A percentile compares a stretch with the other conserved stretches of the same genome.
These are phyloP conservation scores for Coemansia sp. DNA, from an alignment of 192 early-diverging fungal species.

Conservation along the genomic window DNA sequence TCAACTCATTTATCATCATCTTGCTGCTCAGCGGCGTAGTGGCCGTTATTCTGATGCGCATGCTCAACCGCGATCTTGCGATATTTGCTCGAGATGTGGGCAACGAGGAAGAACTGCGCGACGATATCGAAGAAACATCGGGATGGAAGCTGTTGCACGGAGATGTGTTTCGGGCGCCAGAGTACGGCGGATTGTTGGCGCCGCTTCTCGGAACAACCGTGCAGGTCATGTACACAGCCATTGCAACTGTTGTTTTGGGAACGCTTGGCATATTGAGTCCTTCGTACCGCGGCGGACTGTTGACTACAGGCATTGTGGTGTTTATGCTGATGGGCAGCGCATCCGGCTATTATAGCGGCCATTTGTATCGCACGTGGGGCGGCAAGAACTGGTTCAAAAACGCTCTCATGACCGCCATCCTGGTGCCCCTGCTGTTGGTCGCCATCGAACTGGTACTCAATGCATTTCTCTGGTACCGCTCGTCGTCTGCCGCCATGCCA, in stretches of 20 bases:
- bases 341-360: slow-evolving; percentile 69
- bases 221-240: slow-evolving; percentile 62
- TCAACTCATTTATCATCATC: slow-evolving; percentile 68
- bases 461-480: slow-evolving; percentile 79
- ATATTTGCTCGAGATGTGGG: slow-evolving; percentile 35
- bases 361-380: slow-evolving; percentile 69
- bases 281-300: slow-evolving; percentile 64
- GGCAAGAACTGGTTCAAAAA: slow-evolving; percentile 71
- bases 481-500: slow-evolving; percentile 89
- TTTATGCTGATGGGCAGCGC: slow-evolving; percentile 59
- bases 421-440: slow-evolving; percentile 64
- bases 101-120: slow-evolving; percentile 47
- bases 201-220: slow-evolving; percentile 72
- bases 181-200: slow-evolving; percentile 63
- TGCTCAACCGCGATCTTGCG: slow-evolving; percentile 61
- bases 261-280: slow-evolving; percentile 63
- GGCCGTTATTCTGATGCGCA: slow-evolving; percentile 66
- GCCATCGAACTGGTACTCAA: slow-evolving; percentile 70
- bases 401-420: slow-evolving; percentile 60
- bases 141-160: slow-evolving; percentile 79
- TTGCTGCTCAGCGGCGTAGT: slow-evolving; percentile 67
- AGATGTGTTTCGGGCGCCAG: slow-evolving; percentile 74
- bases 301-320: slow-evolving; percentile 56
- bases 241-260: slow-evolving; percentile 58
- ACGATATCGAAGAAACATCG: slow-evolving; percentile 66